phyloP scores from a whole-genome alignment of 2,329 filamentous ascomycete genomes.

The Zopfia rhizophila region DNA sequence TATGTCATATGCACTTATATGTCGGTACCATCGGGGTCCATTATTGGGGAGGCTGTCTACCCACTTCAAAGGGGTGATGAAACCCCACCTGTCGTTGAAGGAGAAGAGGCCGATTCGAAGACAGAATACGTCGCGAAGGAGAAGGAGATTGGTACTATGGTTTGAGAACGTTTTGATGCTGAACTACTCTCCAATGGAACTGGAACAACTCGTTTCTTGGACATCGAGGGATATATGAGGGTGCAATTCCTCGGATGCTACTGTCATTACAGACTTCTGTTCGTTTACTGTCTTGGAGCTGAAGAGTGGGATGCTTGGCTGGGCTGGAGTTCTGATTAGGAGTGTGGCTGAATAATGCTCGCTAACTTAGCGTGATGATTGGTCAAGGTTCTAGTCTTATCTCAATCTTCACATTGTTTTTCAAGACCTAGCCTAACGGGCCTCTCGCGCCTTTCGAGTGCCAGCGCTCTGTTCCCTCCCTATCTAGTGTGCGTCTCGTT shows the following conservation, averaged over 20 bases:
- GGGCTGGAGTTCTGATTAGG: constrained; percentile 22
- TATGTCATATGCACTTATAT: constrained; percentile 54
- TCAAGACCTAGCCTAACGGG: constrained; percentile 13
- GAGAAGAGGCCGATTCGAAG: constrained; percentile 33
- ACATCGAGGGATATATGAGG: no score
- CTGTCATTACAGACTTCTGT: no score
- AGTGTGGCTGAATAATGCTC: constrained; percentile 35
- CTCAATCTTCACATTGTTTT: constrained; percentile 16
- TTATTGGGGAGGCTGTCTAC: constrained; percentile 51
- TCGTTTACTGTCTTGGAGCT: background rate
- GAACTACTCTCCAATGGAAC: background rate
- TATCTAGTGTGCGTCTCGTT: constrained; percentile 16
- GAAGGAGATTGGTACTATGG: constrained; percentile 35
- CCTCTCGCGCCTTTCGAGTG: constrained; percentile 22
- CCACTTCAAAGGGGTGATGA: constrained; percentile 47
- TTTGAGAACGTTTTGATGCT: constrained; percentile 7
- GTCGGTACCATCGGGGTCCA: constrained; percentile 45
- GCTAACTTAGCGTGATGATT: constrained; percentile 26
- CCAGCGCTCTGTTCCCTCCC: constrained; percentile 11
- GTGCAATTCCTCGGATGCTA: no score
- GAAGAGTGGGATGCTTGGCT: background rate
- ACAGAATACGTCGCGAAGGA: constrained; percentile 33
- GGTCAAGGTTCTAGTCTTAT: constrained; percentile 26
- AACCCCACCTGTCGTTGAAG: constrained; percentile 30
- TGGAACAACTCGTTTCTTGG: no score